Evolutionary conservation across 2,329 filamentous ascomycete genomes (phyloP), one percentile per base, ranked within the genome.

Genomic region (Purpureocillium lavendulum): DNA sequence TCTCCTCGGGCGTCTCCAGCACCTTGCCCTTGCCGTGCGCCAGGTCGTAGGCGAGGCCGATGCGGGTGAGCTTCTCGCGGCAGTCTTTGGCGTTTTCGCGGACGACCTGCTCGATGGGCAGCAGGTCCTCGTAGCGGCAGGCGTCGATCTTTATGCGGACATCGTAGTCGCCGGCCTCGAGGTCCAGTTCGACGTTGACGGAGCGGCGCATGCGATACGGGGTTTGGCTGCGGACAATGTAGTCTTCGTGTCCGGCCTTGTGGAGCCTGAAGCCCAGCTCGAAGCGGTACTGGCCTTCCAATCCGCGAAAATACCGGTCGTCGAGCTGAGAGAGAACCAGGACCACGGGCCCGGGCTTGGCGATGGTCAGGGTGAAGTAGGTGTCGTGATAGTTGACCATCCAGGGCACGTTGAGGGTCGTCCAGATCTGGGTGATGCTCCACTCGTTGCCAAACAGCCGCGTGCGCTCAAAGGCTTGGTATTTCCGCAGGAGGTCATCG

Each of bases 111-210:
- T 87, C 81, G 13, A 84, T 73, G 1, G 66, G 62, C 18, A 66
- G 40, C 2, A 63, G 68, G 1, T 65, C 60, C 8, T 71, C 62
- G 18, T 69, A 56, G n/a, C 82, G 75, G 14, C 71, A 72, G 2
- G 84, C 84, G 7, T 80, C 79, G 42, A 92, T 73, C 55, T 85
- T 87, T 57, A 90, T 73, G 16, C 87, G 69, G 4, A 94, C 77
- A 7, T 76, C 77, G 59, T 94, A 94, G 33, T 74, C 77, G 10
- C 87, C 87, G 0, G 82, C 73, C 15, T 85, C 78, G 18, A 94
- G 75, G 29, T 81, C 70, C 8, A 92, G 69, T 56, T 92, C 87
- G 1, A 84, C 80, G 37, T 82, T 88, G 30, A 88, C 81, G 1
- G 82, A 85, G 7, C 87, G 79, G 16, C 70, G 77, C 75, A 87